Evolutionary conservation across 306 rosid genomes (phyloP).

Genomic region (Rosa lucieae): DNA sequence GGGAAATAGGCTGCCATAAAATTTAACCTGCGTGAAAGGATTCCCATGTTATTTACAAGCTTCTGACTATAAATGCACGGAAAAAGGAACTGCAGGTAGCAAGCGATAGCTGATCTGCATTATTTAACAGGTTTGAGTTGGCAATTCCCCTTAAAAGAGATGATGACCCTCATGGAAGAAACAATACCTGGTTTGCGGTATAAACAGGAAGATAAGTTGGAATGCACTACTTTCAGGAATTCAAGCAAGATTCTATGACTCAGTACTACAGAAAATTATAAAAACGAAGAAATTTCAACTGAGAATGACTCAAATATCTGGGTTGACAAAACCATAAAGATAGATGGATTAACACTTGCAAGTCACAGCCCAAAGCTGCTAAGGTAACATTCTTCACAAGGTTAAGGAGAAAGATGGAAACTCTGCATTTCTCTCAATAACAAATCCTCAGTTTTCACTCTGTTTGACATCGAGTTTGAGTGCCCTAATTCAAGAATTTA

Average conservation of each 20-base stretch:
- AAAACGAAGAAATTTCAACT: not conserved
- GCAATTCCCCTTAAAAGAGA: slow-evolving; percentile 30
- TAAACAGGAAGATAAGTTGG: slow-evolving; percentile 33
- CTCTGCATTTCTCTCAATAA: not conserved
- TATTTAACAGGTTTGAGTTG: slow-evolving; percentile 30
- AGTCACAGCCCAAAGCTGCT: slow-evolving; percentile 12
- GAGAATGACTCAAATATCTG: not conserved
- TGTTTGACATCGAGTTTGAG: slow-evolving; percentile 8
- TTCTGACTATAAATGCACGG: slow-evolving; percentile 40
- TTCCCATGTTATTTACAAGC: slow-evolving; percentile 74
- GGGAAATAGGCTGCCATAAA: slow-evolving; percentile 23
- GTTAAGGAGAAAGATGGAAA: not conserved
- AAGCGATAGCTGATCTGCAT: slow-evolving; percentile 44
- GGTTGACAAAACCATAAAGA: not conserved
- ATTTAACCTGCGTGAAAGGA: slow-evolving; percentile 68
- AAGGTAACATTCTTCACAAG: not conserved
- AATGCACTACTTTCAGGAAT: slow-evolving; percentile 31
- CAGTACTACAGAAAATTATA: not conserved
- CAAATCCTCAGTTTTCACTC: not conserved
- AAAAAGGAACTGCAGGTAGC: slow-evolving; percentile 33
- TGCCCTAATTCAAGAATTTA: slow-evolving; percentile 28
- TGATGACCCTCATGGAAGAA: slow-evolving; percentile 29
- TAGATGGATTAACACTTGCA: not conserved
- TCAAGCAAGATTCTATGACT: slow-evolving; percentile 9
- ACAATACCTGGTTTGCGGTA: slow-evolving; percentile 36